Evolutionary conservation across 306 rosid genomes (phyloP), one percentile per base, ranked within the genome.

Genomic region (Quercus engelmannii): DNA sequence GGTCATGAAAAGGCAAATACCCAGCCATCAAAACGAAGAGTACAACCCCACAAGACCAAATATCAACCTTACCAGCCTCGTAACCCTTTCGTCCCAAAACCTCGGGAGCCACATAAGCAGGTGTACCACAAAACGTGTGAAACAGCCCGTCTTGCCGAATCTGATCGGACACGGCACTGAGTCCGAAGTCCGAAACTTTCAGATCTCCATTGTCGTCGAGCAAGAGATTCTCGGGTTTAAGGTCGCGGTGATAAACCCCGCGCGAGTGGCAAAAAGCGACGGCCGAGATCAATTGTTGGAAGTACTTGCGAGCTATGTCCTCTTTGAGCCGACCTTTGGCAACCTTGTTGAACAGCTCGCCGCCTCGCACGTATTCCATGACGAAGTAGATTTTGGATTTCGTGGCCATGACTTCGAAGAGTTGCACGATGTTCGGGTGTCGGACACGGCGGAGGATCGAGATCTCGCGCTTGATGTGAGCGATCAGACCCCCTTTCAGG

Each of bases 51-150:
- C 98, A 94, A 2, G 98, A 91, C 98, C 98, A 94, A 15, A 94
- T 88, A 78, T 94, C 98, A 20, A 92, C 97, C 80, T 92, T 94
- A 0, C 90, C 93, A 3, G 97, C 97, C 58, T 94, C 98, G 43
- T 94, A 94, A 0, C 98, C 98, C 62, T 89, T 91, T 30, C 98
- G 80, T 0, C 83, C 94, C 55, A 94, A 75, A 55, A 94, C 97
- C 87, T 94, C 98, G 1, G 98, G 97, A 1, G 98, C 98, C 21
- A 94, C 98, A 67, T 94, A 94, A 0, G 97, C 97, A n/a, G 98
- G 98, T 0, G 98, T 94, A 0, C 98, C 98, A 21, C 98, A 94
- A 74, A 94, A 94, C 7, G 98, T 94, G 78, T 94, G 98, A 46
- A 94, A 94, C 76, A 94, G 69, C 3, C 97, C 98, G 57, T 94